phyloP scores from a whole-genome alignment of 208 protist genomes.

The Porcisia deanei region DNA sequence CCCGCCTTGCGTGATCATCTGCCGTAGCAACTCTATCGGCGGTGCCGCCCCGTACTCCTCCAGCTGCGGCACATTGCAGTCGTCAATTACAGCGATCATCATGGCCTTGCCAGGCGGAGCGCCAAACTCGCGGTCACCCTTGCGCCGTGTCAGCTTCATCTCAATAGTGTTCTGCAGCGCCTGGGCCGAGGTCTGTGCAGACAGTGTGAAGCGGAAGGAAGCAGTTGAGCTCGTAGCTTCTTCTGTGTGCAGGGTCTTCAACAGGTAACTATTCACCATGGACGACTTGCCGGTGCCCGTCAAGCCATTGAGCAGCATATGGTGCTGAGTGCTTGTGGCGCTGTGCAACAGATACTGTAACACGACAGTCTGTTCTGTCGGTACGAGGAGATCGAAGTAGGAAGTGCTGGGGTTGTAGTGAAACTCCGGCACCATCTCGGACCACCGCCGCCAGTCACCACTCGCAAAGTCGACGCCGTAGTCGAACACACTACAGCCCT shows the following conservation, averaged over 20 bases:
- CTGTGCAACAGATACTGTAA: conserved; percentile 76
- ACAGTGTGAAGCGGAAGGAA: conserved; percentile 88
- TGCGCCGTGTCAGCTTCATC: conserved; percentile 92
- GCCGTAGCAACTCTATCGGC: conserved; percentile 94
- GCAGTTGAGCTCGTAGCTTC: conserved; percentile 66
- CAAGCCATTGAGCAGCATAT: conserved; percentile 91
- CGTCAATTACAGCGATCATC: conserved; percentile 94
- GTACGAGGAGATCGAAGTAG: conserved; percentile 96
- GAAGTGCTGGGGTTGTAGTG: conserved; percentile 81
- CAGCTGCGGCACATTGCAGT: conserved; percentile 95
- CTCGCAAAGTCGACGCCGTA: conserved; percentile 87
- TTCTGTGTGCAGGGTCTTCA: conserved; percentile 66
- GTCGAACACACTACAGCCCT: conserved; percentile 86
- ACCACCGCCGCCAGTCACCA: conserved; percentile 79
- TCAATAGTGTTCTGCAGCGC: conserved; percentile 94
- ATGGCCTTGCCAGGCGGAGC: conserved; percentile 78
- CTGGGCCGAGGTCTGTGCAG: conserved; percentile 90
- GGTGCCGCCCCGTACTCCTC: conserved; percentile 95
- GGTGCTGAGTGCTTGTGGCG: conserved; percentile 53
- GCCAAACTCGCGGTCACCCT: conserved; percentile 82
- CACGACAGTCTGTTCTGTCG: conserved; percentile 92
- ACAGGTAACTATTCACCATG: conserved; percentile 80
- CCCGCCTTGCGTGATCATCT: conserved; percentile 91
- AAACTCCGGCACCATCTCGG: conserved; percentile 90
- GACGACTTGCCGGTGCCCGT: conserved; percentile 96